phyloP scores from a whole-genome alignment of 805 yeast species.

The Danielia oregonensis region DNA sequence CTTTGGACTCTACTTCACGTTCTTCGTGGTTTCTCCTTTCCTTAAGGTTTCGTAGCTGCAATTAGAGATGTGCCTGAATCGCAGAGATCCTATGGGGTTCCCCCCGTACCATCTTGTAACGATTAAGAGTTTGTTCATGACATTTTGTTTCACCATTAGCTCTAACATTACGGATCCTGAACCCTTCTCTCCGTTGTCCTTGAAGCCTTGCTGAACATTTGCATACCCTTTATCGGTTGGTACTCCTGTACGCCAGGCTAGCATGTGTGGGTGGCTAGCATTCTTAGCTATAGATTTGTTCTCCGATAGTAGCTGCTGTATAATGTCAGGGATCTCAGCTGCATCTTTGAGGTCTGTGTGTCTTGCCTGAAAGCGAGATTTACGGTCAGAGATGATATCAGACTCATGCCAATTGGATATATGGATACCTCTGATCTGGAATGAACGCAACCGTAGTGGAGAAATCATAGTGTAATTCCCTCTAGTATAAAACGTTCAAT shows the following conservation, averaged over 20 bases:
- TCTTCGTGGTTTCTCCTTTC: too few relatives aligned
- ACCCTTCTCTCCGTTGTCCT: conserved; percentile 73
- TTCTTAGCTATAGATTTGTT: conserved; percentile 47
- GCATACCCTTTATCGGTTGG: conserved; percentile 7
- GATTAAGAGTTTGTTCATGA: conserved; percentile 57
- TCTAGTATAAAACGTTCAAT: too few relatives aligned
- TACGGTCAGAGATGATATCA: conserved; percentile 38
- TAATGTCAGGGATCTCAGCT: conserved; percentile 39
- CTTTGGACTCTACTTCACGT: too few relatives aligned
- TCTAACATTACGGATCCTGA: conserved; percentile 59
- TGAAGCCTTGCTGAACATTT: conserved; percentile 52
- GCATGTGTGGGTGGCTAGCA: conserved; percentile 70
- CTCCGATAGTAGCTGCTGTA: conserved; percentile 38
- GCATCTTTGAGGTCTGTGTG: conserved; percentile 38
- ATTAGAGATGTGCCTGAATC: conserved; percentile 65
- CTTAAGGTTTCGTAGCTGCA: conserved; percentile 51
- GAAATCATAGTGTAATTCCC: too few relatives aligned
- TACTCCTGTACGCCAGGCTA: conserved; percentile 63
- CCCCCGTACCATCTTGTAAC: conserved; percentile 87
- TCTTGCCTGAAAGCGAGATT: conserved; percentile 68
- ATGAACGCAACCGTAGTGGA: too few relatives aligned
- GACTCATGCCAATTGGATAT: conserved; percentile 30
- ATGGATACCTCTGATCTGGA: neutral
- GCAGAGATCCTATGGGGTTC: conserved; percentile 61
- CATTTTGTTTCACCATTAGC: conserved; percentile 45